These are phyloP conservation scores for Eimeria nieschulzi DNA, from an alignment of 169 alveolate genomes.

Conservation along the genomic window DNA sequence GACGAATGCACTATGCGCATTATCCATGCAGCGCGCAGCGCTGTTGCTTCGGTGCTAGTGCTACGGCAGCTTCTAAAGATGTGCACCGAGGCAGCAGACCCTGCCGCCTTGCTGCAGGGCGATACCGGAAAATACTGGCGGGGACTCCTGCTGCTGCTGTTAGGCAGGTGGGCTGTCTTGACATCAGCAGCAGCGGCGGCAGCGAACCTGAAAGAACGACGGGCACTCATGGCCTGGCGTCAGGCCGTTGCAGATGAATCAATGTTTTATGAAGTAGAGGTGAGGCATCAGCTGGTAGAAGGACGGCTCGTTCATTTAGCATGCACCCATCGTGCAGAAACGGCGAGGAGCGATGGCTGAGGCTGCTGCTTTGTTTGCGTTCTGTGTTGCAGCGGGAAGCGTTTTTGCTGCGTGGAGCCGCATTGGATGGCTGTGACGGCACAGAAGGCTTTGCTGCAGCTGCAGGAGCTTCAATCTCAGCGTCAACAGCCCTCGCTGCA, in stretches of 20 bases:
- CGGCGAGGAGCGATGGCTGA: background rate
- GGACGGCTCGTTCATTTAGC: background rate
- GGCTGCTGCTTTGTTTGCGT: slow-evolving; percentile 6
- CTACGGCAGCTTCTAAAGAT: slow-evolving; percentile 23
- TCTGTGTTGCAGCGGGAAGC: slow-evolving; percentile 28
- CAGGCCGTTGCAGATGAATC: background rate
- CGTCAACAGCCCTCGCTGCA: slow-evolving; percentile 45
- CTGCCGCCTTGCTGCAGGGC: slow-evolving; percentile 31
- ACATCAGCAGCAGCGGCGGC: slow-evolving; percentile 51
- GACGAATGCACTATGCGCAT: background rate
- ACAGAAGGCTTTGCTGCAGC: background rate
- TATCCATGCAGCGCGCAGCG: slow-evolving; percentile 15
- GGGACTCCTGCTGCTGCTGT: slow-evolving; percentile 58
- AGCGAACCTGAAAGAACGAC: slow-evolving; percentile 35
- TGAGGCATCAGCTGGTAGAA: background rate
- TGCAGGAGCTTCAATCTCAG: slow-evolving; percentile 22
- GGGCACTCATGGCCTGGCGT: slow-evolving; percentile 43
- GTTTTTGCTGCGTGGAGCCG: slow-evolving; percentile 59
- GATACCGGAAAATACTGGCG: slow-evolving; percentile 45
- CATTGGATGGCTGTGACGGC: slow-evolving; percentile 63
- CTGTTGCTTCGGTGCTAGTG: slow-evolving; percentile 19
- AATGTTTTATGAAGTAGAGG: slow-evolving; percentile 5
- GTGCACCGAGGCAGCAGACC: slow-evolving; percentile 33
- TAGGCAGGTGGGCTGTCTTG: slow-evolving; percentile 69
- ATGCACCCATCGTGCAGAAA: background rate